Conservation (phyloP, 441 rosid genomes). For the Pelargonium fulgidum region DNA sequence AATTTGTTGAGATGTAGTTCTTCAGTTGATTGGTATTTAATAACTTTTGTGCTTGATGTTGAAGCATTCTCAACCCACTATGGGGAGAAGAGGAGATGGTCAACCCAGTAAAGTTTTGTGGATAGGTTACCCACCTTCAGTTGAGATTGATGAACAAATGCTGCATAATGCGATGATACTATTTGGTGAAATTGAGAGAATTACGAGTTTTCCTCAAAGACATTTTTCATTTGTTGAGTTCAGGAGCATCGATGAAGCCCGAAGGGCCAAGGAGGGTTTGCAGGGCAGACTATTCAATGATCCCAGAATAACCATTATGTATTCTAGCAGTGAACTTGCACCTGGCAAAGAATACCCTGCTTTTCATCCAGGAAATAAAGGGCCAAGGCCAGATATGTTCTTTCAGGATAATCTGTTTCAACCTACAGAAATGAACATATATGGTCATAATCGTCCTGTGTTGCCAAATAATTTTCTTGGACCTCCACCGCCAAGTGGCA, state of each 20-base stretch:
- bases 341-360: constrained; percentile 48
- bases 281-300: constrained; percentile 89
- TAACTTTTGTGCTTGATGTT: constrained; percentile 21
- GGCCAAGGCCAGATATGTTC: constrained; percentile 49
- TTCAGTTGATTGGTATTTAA: neutral
- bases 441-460: constrained; percentile 37
- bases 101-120: constrained; percentile 78
- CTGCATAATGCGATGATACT: constrained; percentile 93
- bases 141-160: constrained; percentile 86
- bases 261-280: constrained; percentile 83
- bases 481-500: constrained; percentile 32
- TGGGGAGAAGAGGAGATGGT: constrained; percentile 44
- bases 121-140: constrained; percentile 91
- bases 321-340: constrained; percentile 58
- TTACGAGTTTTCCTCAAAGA: constrained; percentile 71
- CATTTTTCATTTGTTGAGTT: constrained; percentile 87
- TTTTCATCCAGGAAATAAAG: constrained; percentile 52
- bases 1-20: constrained; percentile 5
- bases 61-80: constrained; percentile 50
- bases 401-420: constrained; percentile 41
- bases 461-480: constrained; percentile 29
- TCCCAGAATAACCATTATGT: constrained; percentile 84
- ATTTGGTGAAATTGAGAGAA: constrained; percentile 95
- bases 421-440: constrained; percentile 38
- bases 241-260: constrained; percentile 90